Evolutionary conservation across 768 basidiomycete genomes (phyloP), one percentile per base, ranked within the genome.

Genomic region (Russula lepida): DNA sequence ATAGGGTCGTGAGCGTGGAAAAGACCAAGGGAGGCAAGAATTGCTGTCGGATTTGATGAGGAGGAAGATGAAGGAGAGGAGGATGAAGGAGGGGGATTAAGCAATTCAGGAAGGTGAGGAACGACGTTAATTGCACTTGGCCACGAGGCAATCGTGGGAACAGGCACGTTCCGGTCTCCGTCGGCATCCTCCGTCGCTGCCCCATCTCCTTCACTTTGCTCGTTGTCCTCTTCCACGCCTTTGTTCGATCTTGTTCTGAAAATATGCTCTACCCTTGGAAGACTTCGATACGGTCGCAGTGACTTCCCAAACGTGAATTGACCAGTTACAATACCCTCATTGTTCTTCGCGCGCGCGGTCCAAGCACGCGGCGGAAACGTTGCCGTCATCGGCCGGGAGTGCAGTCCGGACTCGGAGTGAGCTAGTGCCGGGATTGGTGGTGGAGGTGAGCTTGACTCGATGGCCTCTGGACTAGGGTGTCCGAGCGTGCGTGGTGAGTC

Each of bases 371-470:
- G 64, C 4, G 70, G 69, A 41, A 59, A 70, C 23, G 71, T 71
- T 30, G 63, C 67, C 11, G 27, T 58, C 50, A 35, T 41, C 9
- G 27, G 25, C 23, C 35, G 23, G 13, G 52, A 21, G 3, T 19
- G 23, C 19, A 57, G 44, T 1, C 46, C 50, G 0, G 75, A 74
- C 61, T 74, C 50, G 0, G 75, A 74, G 62, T 74, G 84, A 56
- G 77, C 71, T 30, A 84, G 75, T 17, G 81, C 75, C n/a, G 83
- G 83, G 37, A 85, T 67, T 15, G 84, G 82, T 9, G 84, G 83
- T 32, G 73, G 68, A n/a, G 76, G 68, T 21, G 76, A 74, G 65
- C 41, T 61, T 65, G 21, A 65, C 60, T 53, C 60, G 66, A 67
- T 53, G 66, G 64, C 49, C 54, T 63, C 63, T 53, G 75, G 76